Evolutionary conservation across 1,284 basidiomycete genomes (phyloP).

Genomic region (Termitomyces sp.): DNA sequence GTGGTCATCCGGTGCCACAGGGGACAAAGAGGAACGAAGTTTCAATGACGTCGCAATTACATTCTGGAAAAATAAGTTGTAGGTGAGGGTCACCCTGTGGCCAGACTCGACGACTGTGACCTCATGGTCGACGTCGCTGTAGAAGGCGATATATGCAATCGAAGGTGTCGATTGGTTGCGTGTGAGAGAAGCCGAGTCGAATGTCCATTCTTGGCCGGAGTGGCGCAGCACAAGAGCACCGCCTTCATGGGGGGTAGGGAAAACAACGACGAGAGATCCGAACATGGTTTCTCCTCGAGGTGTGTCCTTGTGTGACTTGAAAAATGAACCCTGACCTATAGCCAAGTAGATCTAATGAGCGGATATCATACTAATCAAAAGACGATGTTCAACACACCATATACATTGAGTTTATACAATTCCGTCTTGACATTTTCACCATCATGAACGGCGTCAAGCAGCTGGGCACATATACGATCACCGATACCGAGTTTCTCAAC

Average conservation of each 20-base stretch:
- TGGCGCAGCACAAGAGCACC: slow-evolving; percentile 34
- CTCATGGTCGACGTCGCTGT: slow-evolving; percentile 42
- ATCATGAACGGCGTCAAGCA: slow-evolving; percentile 12
- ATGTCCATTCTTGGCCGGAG: slow-evolving; percentile 25
- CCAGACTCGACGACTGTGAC: slow-evolving; percentile 35
- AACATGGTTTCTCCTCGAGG: slow-evolving; percentile 37
- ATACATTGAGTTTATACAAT: slow-evolving; percentile 29
- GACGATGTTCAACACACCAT: slow-evolving; percentile 18
- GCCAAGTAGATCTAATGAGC: not conserved
- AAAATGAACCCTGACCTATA: slow-evolving; percentile 37
- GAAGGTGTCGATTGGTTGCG: slow-evolving; percentile 1
- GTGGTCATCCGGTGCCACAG: slow-evolving; percentile 11
- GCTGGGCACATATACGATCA: slow-evolving; percentile 15
- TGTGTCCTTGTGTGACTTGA: slow-evolving; percentile 40
- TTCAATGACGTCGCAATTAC: not conserved
- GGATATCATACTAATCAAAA: not conserved
- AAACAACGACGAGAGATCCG: slow-evolving; percentile 42
- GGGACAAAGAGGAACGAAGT: not conserved
- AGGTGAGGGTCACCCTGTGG: slow-evolving; percentile 37
- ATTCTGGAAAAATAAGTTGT: slow-evolving; percentile 30
- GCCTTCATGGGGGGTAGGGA: slow-evolving; percentile 39
- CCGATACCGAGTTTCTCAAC: slow-evolving; percentile 21
- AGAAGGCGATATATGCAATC: slow-evolving; percentile 36
- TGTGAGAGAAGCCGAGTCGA: slow-evolving; percentile 29
- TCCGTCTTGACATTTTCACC: slow-evolving; percentile 16